Conservation (phyloP, 2,329 filamentous ascomycete species). For the Phialemoniopsis sp. region DNA sequence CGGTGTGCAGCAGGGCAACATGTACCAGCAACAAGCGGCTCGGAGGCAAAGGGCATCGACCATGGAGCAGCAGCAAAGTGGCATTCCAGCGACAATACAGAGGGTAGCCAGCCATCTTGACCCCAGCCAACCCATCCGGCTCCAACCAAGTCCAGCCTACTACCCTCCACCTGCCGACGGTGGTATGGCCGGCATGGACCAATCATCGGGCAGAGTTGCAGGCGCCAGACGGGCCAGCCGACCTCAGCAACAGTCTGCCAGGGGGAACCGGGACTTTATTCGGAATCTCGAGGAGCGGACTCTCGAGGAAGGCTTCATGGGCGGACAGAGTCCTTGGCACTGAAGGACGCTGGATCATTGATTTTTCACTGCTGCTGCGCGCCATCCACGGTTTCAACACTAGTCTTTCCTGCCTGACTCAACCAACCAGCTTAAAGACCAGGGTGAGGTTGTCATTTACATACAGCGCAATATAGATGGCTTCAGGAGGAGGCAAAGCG, state of each 20-base stretch:
- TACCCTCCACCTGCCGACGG: slow-evolving; percentile 84
- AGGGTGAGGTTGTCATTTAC: no score
- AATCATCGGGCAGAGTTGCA: slow-evolving; percentile 40
- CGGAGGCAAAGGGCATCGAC: slow-evolving; percentile 84
- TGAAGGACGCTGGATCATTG: slow-evolving; percentile 35
- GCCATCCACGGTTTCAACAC: no score
- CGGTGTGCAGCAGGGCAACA: slow-evolving; percentile 43
- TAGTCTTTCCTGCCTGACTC: no score
- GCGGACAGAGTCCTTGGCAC: slow-evolving; percentile 61
- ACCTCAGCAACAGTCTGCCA: slow-evolving; percentile 54
- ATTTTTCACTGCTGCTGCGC: no score
- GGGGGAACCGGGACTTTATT: slow-evolving; percentile 80
- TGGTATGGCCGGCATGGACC: slow-evolving; percentile 64
- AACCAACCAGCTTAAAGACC: no score
- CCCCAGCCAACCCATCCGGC: slow-evolving; percentile 85
- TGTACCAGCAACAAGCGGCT: slow-evolving; percentile 68
- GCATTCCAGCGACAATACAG: slow-evolving; percentile 89
- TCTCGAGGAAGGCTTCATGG: slow-evolving; percentile 87
- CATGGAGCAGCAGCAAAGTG: slow-evolving; percentile 91
- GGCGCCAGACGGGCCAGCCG: slow-evolving; percentile 73
- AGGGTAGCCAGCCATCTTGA: slow-evolving; percentile 94
- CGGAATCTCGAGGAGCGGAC: slow-evolving; percentile 92
- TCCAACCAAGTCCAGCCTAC: slow-evolving; percentile 95
- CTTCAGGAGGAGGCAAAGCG: no score
- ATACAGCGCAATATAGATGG: no score